Evolutionary conservation across 2,329 filamentous ascomycete genomes (phyloP).

Genomic region (Lojkania enalia): DNA sequence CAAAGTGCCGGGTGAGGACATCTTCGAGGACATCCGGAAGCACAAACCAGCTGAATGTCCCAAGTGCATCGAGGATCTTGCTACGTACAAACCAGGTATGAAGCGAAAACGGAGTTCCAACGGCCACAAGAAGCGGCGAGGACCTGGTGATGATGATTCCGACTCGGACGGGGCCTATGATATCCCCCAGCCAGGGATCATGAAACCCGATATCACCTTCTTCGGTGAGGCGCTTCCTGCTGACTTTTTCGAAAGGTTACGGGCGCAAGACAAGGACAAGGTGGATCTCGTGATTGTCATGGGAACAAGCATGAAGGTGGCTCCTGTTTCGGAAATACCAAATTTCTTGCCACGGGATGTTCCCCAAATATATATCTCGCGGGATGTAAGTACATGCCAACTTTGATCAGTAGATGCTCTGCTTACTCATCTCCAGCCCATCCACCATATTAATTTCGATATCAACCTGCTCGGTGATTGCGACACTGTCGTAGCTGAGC

Average conservation of each 20-base stretch:
- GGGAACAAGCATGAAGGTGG: constrained; percentile 93
- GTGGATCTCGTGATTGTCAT: constrained; percentile 94
- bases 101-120: constrained; percentile 59
- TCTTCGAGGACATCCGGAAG: constrained; percentile 77
- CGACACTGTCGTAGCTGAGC: constrained; percentile 84
- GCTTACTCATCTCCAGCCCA: constrained; percentile 55
- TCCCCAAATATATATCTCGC: constrained; percentile 88
- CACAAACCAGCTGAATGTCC: constrained; percentile 77
- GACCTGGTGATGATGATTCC: constrained; percentile 57
- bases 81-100: constrained; percentile 50
- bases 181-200: constrained; percentile 72
- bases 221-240: constrained; percentile 90
- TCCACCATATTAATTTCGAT: constrained; percentile 91
- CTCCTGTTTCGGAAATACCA: constrained; percentile 89
- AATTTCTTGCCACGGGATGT: constrained; percentile 76
- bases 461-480: constrained; percentile 96
- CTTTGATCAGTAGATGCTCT: neutral
- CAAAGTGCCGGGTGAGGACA: constrained; percentile 72
- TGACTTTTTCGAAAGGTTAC: constrained; percentile 77
- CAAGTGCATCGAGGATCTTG: constrained; percentile 65
- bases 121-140: constrained; percentile 51
- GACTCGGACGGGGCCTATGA: constrained; percentile 65
- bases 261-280: constrained; percentile 76
- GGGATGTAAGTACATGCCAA: constrained; percentile 58
- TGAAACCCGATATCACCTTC: constrained; percentile 98